Base-by-base conservation (phyloP, 257 asterid genomes). In the Solanum paucissectum region DNA sequence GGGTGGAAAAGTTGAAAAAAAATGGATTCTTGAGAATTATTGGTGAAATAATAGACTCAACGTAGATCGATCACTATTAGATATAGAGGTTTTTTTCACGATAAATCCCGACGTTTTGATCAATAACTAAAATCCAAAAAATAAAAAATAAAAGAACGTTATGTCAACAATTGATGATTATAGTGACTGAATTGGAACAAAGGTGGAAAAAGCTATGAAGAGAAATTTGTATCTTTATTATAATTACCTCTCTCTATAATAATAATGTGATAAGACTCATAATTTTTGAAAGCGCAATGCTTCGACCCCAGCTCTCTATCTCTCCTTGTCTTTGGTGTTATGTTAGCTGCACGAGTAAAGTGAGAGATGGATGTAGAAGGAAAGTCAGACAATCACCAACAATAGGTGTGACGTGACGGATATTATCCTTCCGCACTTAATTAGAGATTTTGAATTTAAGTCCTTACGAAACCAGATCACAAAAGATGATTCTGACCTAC, bases 261-360 rank as follows among this genome's bases (percentile, higher is more conserved):
- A 36, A 58, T 14, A 36, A 58, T 32, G 55, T 69, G 12, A 69
- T 7, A 73, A 29, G 29, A 29, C 29, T 75, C 21, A 75, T 75
- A 34, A 75, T 12, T 75, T 38, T 32, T 58, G 90, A 90, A 90
- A 90, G 91, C 77, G 40, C 91, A 88, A 83, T 44, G 27, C 90
- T 86, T 87, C 89, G 87, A 87, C 89, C 91, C 87, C 87, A 60
- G 29, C 29, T 55, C 64, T 87, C 20, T 83, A 49, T 71, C 82
- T 72, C 82, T 71, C 60, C 9, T 85, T 89, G 87, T 89, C 84
- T 82, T 83, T 69, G 89, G 90, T 86, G 88, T 86, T 86, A 75
- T 86, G 89, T 86, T 86, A 38, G 92, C 86, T 87, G 90, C 90
- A 82, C 87, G 85, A 83, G 87, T 86, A 90, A 89, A 88, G 89